Base-by-base conservation (phyloP, 2,329 filamentous ascomycete species). In the Alternaria solani region DNA sequence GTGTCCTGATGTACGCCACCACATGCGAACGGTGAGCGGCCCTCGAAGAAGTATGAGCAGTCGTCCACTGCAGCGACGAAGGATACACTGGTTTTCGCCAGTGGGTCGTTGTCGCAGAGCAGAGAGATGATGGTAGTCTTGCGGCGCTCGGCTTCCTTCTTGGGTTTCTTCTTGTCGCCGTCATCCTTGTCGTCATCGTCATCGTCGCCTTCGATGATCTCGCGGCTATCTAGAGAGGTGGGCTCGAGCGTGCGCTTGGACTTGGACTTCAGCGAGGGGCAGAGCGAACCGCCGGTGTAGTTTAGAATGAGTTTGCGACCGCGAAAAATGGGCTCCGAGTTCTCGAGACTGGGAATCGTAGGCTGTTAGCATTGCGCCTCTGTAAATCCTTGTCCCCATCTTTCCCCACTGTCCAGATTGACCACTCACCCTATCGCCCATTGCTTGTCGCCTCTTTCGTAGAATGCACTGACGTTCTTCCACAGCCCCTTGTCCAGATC, bases 21-120 rank as follows among this genome's bases (percentile, higher is more conserved):
- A 84, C 95, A 99, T 11, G 94, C 94, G 67, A 93, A 91, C 46
- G 87, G 85, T 25, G 92, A 95, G 66, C 94, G 91, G 51, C 94
- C 90, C 78, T 98, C 94, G 81, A 99, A 99, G 80, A 96, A 91
- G 80, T 98, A 99, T 30, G 92, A 88, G 84, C 95, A 99, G 61
- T 96, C 90, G 75, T 98, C 94, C 41, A 92, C 90, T 6, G 94
- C 90, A 60, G 91, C 92, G 60, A 98, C 90, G 76, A 97, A 99
- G 20, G 92, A 93, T 38, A 95, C 84, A 5, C 87, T 86, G 4
- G 93, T 89, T 41, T 87, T 84, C 5, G 87, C 86, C 2, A 89
- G 83, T 1, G 92, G 88, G 70, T 97, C 93, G 63, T 88, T 88
- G 75, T 97, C 94, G 83, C 95, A 99, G 66, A 95, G 89, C 77